phyloP scores from a whole-genome alignment of 768 basidiomycete species.

The Mycena kentingensis region DNA sequence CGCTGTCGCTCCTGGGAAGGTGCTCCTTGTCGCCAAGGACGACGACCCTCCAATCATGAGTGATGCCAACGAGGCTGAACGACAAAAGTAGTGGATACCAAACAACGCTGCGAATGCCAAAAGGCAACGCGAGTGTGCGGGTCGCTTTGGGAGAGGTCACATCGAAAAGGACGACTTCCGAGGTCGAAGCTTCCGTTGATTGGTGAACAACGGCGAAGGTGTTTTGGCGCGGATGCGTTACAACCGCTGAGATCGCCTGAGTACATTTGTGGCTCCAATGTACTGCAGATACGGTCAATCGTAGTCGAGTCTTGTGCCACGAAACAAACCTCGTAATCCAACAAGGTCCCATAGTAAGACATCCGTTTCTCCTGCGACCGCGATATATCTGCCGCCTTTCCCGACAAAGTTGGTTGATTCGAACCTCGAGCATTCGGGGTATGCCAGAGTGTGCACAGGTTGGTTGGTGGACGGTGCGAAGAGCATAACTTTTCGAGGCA shows the following conservation, averaged over 20 bases:
- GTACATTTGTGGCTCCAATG: slow-evolving; percentile 54
- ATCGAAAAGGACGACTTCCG: slow-evolving; percentile 51
- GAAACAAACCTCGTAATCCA: slow-evolving; percentile 53
- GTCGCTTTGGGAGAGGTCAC: slow-evolving; percentile 46
- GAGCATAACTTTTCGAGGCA: slow-evolving; percentile 66
- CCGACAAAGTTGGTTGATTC: slow-evolving; percentile 68
- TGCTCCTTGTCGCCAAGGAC: slow-evolving; percentile 64
- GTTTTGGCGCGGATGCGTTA: slow-evolving; percentile 58
- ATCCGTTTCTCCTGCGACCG: slow-evolving; percentile 47
- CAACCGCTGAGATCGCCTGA: slow-evolving; percentile 43
- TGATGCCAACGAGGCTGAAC: slow-evolving; percentile 71
- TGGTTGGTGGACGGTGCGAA: slow-evolving; percentile 70
- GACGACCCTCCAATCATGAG: slow-evolving; percentile 62
- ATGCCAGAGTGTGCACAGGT: slow-evolving; percentile 60
- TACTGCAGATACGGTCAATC: slow-evolving; percentile 42
- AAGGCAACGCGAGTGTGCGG: slow-evolving; percentile 54
- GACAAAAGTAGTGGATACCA: slow-evolving; percentile 36
- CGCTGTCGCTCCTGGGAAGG: slow-evolving; percentile 43
- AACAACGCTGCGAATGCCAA: slow-evolving; percentile 55
- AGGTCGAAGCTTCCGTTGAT: slow-evolving; percentile 31
- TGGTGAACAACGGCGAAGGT: slow-evolving; percentile 60
- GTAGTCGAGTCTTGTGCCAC: slow-evolving; percentile 1
- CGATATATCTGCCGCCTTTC: slow-evolving; percentile 67
- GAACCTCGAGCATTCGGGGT: slow-evolving; percentile 51
- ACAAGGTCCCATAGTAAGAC: slow-evolving; percentile 77